These are phyloP conservation scores for Themeda triandra DNA, from an alignment of 176 grass and related monocot species.

Conservation along the genomic window DNA sequence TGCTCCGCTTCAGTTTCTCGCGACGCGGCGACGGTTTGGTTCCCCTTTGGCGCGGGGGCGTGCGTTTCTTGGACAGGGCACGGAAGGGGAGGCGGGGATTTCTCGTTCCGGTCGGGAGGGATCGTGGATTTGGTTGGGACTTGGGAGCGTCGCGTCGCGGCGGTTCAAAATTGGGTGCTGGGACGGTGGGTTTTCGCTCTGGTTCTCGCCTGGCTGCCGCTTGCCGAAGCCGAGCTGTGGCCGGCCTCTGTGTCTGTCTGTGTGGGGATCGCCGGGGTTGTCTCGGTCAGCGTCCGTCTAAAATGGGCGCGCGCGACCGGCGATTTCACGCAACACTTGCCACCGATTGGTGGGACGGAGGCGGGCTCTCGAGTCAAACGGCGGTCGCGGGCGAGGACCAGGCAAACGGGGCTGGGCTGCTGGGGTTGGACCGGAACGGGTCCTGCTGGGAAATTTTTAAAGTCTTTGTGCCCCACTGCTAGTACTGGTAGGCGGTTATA, in stretches of 20 bases:
- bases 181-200: slow-evolving; percentile 23
- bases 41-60: neutral
- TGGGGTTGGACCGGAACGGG: slow-evolving; percentile 15
- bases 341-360: neutral
- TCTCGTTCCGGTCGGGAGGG: neutral
- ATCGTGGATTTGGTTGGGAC: neutral
- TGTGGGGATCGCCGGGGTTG: slow-evolving; percentile 31
- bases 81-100: neutral
- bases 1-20: slow-evolving; percentile 21
- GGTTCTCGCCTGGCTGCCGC: neutral
- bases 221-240: neutral
- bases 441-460: neutral
- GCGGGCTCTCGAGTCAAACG: neutral
- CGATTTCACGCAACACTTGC: neutral
- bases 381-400: slow-evolving; percentile 24
- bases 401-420: neutral
- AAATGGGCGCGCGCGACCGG: slow-evolving; percentile 21
- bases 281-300: slow-evolving; percentile 41
- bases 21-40: slow-evolving; percentile 34
- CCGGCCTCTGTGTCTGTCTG: neutral
- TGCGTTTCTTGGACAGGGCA: neutral
- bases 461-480: neutral
- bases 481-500: neutral
- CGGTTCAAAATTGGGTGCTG: slow-evolving; percentile 32
- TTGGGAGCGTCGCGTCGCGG: neutral